Percentiles rank a stretch among this genome's conserved stretches.
Evolutionary conservation across 345 rosid genomes (phyloP).

Genomic region (Eucalyptus cladocalyx): DNA sequence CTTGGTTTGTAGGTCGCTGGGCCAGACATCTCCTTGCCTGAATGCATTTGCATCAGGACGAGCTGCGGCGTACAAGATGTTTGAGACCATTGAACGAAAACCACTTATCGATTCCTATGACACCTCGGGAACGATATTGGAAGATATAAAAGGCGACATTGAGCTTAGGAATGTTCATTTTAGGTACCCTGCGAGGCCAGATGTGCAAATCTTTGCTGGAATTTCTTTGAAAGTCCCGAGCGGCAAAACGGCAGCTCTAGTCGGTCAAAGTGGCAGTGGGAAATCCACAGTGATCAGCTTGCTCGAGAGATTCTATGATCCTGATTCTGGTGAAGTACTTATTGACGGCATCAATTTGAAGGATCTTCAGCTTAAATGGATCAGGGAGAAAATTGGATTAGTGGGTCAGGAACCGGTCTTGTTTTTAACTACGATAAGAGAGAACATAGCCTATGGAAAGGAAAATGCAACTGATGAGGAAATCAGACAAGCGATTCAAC

Average conservation of each 20-base stretch:
- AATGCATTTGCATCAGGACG: conserved; percentile 63
- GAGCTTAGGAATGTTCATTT: conserved; percentile 47
- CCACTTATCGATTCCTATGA: conserved; percentile 47
- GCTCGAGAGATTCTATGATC: conserved; percentile 64
- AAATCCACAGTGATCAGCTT: conserved; percentile 65
- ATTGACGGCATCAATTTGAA: conserved; percentile 43
- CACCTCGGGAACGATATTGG: conserved; percentile 23
- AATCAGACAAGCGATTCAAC: conserved; percentile 38
- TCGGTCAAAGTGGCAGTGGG: conserved; percentile 77
- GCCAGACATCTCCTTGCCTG: conserved; percentile 52
- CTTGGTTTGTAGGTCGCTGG: conserved; percentile 27
- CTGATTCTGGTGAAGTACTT: conserved; percentile 49
- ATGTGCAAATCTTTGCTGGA: conserved; percentile 45
- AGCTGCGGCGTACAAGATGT: conserved; percentile 70
- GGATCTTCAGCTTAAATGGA: conserved; percentile 43
- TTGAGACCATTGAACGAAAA: conserved; percentile 41
- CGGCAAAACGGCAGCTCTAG: conserved; percentile 49
- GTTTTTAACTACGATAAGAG: conserved; percentile 39
- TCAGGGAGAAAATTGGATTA: conserved; percentile 46
- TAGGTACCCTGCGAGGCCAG: conserved; percentile 68
- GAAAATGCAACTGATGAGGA: conserved; percentile 40
- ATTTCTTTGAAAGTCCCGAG: conserved; percentile 37
- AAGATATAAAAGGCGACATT: conserved; percentile 37
- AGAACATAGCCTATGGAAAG: conserved; percentile 65
- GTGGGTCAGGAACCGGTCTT: conserved; percentile 60